Base-by-base conservation (phyloP, 2,329 filamentous ascomycete genomes). In the Colletotrichum neosansevieriae region DNA sequence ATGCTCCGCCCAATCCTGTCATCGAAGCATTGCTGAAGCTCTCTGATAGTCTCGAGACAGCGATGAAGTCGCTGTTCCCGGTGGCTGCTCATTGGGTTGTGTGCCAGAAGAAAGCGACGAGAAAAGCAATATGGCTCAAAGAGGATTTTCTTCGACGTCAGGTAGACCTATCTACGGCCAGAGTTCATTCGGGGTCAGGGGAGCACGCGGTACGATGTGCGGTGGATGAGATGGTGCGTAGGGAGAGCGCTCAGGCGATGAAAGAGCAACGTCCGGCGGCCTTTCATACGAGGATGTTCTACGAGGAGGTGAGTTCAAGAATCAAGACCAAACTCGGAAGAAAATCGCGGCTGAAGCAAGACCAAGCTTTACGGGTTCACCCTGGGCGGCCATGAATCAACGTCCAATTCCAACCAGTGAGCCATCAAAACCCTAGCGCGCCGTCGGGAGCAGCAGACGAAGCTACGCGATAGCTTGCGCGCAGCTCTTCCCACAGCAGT, bases 321-420 rank as follows among this genome's bases (percentile, higher is more conserved):
- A 12, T 12, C 34, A 54, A 38, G 6, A 38, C 19, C 24, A 17
- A 34, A 10, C 13, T n/a, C 13, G 12, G 40, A 6, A 44, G 15
- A 13, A 42, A 10, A 32, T 6, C 11, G 13, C 4, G 11, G 4
- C 32, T 54, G 58, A 58, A 12, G 49, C 6, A 6, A 17, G 4
- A 58, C 15, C n/a, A 36, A 74, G 74, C 60, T 74, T 15, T 73
- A 75, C 42, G 75, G 74, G 13, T 75, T 74, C 61, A 70, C 73
- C 47, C 34, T 76, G n/a, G 73, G 63, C 9, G 75, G 76, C 3
- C 75, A 77, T 47, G 74, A 77, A 7, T 75, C 74, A 12, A 75
- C 74, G 3, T 70, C 72, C 1, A 70, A 73, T 2, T 63, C 74
- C 11, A 65, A 75, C 34, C 67, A 71, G 54, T 74, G 73, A 70